A percentile compares a stretch with the other conserved stretches of the same genome.
These are phyloP conservation scores for Spathaspora girioi DNA, from an alignment of 805 yeast genomes.

Conservation along the genomic window DNA sequence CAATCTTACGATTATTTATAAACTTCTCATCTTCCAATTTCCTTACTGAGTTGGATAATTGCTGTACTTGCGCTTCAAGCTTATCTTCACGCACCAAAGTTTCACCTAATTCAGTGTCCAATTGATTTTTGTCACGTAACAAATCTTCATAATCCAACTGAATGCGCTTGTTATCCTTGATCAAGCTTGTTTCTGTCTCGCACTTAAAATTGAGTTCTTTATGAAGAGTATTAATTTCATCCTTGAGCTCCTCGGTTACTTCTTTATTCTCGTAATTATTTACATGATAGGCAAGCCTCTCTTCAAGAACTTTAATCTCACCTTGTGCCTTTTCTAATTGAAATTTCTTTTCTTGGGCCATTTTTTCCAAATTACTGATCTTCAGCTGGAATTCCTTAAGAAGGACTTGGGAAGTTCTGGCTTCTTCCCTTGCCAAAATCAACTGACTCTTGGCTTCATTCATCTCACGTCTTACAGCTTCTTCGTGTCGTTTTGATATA, in stretches of 20 bases:
- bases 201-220: conserved; percentile 51
- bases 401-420: conserved; percentile 48
- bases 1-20: conserved; percentile 33
- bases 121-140: conserved; percentile 17
- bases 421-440: conserved; percentile 49
- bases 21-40: conserved; percentile 32
- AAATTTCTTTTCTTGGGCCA: conserved; percentile 52
- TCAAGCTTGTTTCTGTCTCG: conserved; percentile 62
- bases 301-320: conserved; percentile 48
- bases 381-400: conserved; percentile 51
- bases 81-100: conserved; percentile 42
- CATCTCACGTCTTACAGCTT: conserved; percentile 48
- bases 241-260: conserved; percentile 41
- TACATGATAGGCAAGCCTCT: conserved; percentile 52
- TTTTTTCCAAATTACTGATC: conserved; percentile 51
- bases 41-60: conserved; percentile 22
- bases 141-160: conserved; percentile 55
- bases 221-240: conserved; percentile 52
- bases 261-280: conserved; percentile 41
- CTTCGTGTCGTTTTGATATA: conserved; percentile 61
- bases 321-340: conserved; percentile 50
- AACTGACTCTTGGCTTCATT: conserved; percentile 37
- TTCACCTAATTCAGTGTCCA: conserved; percentile 28
- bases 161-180: conserved; percentile 59
- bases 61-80: conserved; percentile 26